phyloP scores from a whole-genome alignment of 2,329 filamentous ascomycete species.

The Talaromyces sp. region DNA sequence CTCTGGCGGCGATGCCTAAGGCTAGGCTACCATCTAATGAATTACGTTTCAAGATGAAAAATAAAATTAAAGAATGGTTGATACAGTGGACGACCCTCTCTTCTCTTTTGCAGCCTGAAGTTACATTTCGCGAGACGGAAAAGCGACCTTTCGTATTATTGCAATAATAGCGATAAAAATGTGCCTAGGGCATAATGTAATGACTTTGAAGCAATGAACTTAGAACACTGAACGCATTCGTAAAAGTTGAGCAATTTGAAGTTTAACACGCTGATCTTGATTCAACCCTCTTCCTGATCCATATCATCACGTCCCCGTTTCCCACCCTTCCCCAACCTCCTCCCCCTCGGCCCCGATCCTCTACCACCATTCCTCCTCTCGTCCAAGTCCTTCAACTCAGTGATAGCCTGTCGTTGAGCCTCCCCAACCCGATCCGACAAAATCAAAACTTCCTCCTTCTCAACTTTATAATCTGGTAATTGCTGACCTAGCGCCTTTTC shows the following conservation, averaged over 20 bases:
- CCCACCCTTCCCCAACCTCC: constrained; percentile 37
- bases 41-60: background rate
- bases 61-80: background rate
- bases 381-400: constrained; percentile 74
- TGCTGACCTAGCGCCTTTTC: constrained; percentile 77
- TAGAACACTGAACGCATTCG: background rate
- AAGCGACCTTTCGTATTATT: background rate
- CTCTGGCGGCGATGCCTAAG: constrained; percentile 19
- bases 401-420: constrained; percentile 72
- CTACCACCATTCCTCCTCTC: constrained; percentile 58
- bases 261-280: background rate
- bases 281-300: constrained; percentile 68
- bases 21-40: background rate
- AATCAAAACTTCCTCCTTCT: constrained; percentile 80
- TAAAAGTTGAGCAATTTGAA: background rate
- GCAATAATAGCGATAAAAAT: background rate
- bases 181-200: background rate
- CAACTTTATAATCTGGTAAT: constrained; percentile 61
- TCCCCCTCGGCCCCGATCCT: constrained; percentile 46
- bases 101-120: background rate
- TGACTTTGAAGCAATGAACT: constrained; percentile 1
- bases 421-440: constrained; percentile 73
- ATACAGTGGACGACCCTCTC: background rate
- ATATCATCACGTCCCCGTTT: constrained; percentile 58
- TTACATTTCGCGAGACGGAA: background rate